Percentiles rank a stretch among this genome's conserved stretches.
Evolutionary conservation across 192 early-diverging fungal species (phyloP).

Genomic region (Rhizophagus clarus): DNA sequence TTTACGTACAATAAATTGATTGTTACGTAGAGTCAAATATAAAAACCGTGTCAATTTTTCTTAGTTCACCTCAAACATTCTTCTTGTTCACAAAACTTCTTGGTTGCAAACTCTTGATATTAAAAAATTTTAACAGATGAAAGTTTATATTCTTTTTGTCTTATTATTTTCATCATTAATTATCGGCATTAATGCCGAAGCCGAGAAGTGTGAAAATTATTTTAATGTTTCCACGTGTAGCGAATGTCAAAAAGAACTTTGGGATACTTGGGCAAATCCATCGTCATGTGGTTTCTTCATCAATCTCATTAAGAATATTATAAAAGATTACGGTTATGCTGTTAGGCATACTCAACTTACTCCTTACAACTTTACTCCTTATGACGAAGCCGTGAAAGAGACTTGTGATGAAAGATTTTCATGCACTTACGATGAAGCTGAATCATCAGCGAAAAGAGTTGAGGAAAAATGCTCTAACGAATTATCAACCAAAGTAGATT

Average conservation of each 20-base stretch:
- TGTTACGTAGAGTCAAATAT: too few species aligned
- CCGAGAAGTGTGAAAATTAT: neutral
- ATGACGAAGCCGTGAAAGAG: neutral
- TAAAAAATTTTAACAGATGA: too few species aligned
- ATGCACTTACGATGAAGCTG: neutral
- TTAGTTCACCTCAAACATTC: too few species aligned
- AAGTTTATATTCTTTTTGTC: too few species aligned
- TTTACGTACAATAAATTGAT: too few species aligned
- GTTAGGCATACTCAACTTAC: neutral
- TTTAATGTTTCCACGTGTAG: neutral
- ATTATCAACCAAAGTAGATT: neutral
- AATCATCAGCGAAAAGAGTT: neutral
- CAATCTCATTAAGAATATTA: neutral
- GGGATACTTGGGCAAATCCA: neutral
- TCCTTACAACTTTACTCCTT: neutral
- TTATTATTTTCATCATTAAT: too few species aligned
- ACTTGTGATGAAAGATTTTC: neutral
- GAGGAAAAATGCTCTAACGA: neutral
- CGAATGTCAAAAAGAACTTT: neutral
- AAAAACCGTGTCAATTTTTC: too few species aligned
- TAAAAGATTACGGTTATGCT: neutral
- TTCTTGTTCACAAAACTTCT: too few species aligned
- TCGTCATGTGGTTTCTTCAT: neutral
- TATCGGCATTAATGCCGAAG: too few species aligned
- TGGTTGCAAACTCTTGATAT: too few species aligned